A percentile compares a stretch with the other conserved stretches of the same genome.
Conservation (phyloP, 345 rosid genomes). For the Physaria fendleri region DNA sequence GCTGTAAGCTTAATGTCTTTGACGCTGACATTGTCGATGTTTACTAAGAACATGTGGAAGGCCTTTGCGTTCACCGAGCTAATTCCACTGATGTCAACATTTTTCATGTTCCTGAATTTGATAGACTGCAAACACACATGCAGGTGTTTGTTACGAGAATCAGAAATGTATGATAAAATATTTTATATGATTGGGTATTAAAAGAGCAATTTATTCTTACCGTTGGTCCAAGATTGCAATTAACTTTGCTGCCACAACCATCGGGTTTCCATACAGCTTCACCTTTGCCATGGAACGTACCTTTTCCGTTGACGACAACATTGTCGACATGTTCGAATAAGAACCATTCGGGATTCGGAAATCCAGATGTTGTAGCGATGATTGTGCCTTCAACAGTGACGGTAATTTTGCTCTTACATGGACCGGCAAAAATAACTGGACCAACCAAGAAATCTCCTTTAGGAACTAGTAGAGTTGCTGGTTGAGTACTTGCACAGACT, state of each 20-base stretch:
- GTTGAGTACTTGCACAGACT: conserved; percentile 34
- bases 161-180: no score
- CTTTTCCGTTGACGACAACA: conserved; percentile 44
- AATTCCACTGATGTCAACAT: conserved; percentile 30
- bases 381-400: conserved; percentile 42
- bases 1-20: conserved; percentile 38
- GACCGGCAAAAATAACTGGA: conserved; percentile 51
- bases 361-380: conserved; percentile 39
- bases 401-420: conserved; percentile 39
- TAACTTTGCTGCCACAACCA: conserved; percentile 26
- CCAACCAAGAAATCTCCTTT: conserved; percentile 37
- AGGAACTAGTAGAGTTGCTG: conserved; percentile 49
- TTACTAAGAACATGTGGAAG: conserved; percentile 44
- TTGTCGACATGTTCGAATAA: conserved; percentile 40
- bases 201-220: conserved; percentile 18
- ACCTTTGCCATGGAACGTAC: conserved; percentile 62
- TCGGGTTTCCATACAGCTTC: conserved; percentile 36
- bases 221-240: conserved; percentile 40
- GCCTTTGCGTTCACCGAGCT: conserved; percentile 44
- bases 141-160: no score
- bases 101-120: conserved; percentile 31
- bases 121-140: conserved; percentile 33
- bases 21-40: conserved; percentile 15
- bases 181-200: no score
- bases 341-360: conserved; percentile 36